Conservation (phyloP, 2,329 filamentous ascomycete species). For the Nothopassalora personata region DNA sequence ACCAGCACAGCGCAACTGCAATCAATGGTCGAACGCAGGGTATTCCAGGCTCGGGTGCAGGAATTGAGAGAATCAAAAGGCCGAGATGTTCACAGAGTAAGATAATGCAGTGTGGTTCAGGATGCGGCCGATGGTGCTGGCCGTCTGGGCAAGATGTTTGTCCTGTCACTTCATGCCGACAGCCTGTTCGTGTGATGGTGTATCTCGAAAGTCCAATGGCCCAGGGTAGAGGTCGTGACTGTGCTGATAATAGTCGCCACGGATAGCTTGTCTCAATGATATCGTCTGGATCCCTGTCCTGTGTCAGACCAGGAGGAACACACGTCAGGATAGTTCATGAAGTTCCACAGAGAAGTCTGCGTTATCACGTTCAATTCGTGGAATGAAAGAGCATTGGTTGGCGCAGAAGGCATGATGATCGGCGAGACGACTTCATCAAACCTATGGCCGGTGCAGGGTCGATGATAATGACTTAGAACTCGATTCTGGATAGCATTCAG, state of each 20-base stretch:
- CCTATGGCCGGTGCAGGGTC: too few relatives aligned
- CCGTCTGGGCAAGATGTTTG: slow-evolving; percentile 26
- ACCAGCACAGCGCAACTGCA: too few relatives aligned
- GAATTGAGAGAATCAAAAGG: too few relatives aligned
- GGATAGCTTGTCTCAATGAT: slow-evolving; percentile 6
- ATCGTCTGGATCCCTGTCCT: slow-evolving; percentile 4
- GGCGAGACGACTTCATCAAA: too few relatives aligned
- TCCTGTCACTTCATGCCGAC: slow-evolving; percentile 32
- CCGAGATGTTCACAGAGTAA: too few relatives aligned
- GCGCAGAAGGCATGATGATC: slow-evolving; percentile 45
- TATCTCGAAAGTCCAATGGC: slow-evolving; percentile 25
- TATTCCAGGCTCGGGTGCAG: too few relatives aligned
- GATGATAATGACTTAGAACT: too few relatives aligned
- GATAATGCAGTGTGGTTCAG: slow-evolving; percentile 4
- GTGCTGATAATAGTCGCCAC: slow-evolving; percentile 9
- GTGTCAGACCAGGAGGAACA: slow-evolving; percentile 4
- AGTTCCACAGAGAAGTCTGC: slow-evolving; percentile 49
- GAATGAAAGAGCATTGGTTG: slow-evolving; percentile 48
- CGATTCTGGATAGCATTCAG: too few relatives aligned
- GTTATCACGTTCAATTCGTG: slow-evolving; percentile 45
- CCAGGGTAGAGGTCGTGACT: slow-evolving; percentile 30
- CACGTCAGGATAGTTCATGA: slow-evolving; percentile 5
- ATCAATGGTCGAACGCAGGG: too few relatives aligned
- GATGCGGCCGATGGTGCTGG: slow-evolving; percentile 26
- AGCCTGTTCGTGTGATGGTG: slow-evolving; percentile 29